Evolutionary conservation across 2,329 filamentous ascomycete species (phyloP).

Genomic region (Alternaria incomplexa): DNA sequence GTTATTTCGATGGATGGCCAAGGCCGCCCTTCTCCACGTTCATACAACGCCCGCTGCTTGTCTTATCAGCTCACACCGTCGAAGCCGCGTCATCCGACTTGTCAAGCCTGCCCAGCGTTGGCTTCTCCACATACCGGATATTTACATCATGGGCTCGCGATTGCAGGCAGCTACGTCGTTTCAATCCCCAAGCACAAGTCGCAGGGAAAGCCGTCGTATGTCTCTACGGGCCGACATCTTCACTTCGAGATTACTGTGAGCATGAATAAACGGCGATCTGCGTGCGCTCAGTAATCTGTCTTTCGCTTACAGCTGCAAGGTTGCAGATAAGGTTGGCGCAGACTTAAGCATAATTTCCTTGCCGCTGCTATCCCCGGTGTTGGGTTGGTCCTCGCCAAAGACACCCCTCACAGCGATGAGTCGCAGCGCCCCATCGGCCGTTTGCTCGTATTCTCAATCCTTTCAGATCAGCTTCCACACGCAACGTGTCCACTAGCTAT

Average conservation of each 20-base stretch:
- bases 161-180: background rate
- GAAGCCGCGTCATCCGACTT: constrained; percentile 42
- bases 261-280: background rate
- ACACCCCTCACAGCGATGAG: constrained; percentile 5
- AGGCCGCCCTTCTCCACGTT: constrained; percentile 24
- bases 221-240: background rate
- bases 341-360: constrained; percentile 46
- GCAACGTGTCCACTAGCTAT: background rate
- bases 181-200: background rate
- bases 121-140: constrained; percentile 13
- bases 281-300: constrained; percentile 20
- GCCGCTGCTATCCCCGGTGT: constrained; percentile 33
- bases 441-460: constrained; percentile 3
- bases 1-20: constrained; percentile 39
- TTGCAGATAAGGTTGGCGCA: constrained; percentile 46
- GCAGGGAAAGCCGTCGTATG: background rate
- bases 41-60: constrained; percentile 25
- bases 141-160: background rate
- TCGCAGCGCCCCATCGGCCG: constrained; percentile 1
- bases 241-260: background rate
- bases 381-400: constrained; percentile 17
- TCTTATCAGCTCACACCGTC: constrained; percentile 26
- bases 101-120: constrained; percentile 16
- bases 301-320: constrained; percentile 36
- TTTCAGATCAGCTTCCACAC: background rate